Conservation (phyloP, 257 asterid species). For the Anisodus acutangulus region DNA sequence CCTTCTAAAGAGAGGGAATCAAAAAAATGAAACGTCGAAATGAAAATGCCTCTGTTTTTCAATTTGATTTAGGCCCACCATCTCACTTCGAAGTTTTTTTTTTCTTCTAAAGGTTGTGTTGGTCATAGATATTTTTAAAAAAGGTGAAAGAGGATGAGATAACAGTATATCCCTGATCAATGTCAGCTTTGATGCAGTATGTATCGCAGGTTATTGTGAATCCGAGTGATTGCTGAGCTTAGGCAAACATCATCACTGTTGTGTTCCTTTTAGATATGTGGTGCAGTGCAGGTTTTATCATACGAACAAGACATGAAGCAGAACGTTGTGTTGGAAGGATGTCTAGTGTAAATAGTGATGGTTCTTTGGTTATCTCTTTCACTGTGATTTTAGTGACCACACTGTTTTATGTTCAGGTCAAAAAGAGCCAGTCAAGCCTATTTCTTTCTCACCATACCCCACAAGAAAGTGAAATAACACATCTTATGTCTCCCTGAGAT, state of each 20-base stretch:
- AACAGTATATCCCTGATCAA: not conserved
- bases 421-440: constrained; percentile 41
- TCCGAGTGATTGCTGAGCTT: constrained; percentile 15
- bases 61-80: not conserved
- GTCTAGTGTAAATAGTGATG: constrained; percentile 30
- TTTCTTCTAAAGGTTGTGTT: not conserved
- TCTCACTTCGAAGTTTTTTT: not conserved
- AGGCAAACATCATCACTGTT: constrained; percentile 24
- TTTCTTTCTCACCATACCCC: constrained; percentile 48
- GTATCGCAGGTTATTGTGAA: constrained; percentile 25
- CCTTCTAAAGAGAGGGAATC: not conserved
- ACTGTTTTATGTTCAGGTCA: constrained; percentile 40
- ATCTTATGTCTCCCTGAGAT: constrained; percentile 54
- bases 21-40: not conserved
- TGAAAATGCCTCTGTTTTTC: not conserved
- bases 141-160: not conserved
- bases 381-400: constrained; percentile 34
- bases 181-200: constrained; percentile 24
- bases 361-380: constrained; percentile 32
- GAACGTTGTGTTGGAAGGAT: constrained; percentile 27
- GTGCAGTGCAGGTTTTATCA: constrained; percentile 32
- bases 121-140: not conserved
- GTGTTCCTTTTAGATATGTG: constrained; percentile 20
- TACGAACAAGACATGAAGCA: constrained; percentile 31
- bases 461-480: constrained; percentile 58